A percentile compares a stretch with the other conserved stretches of the same genome.
phyloP scores from a whole-genome alignment of 2,329 filamentous ascomycete genomes.

The Ascomycota sp. region DNA sequence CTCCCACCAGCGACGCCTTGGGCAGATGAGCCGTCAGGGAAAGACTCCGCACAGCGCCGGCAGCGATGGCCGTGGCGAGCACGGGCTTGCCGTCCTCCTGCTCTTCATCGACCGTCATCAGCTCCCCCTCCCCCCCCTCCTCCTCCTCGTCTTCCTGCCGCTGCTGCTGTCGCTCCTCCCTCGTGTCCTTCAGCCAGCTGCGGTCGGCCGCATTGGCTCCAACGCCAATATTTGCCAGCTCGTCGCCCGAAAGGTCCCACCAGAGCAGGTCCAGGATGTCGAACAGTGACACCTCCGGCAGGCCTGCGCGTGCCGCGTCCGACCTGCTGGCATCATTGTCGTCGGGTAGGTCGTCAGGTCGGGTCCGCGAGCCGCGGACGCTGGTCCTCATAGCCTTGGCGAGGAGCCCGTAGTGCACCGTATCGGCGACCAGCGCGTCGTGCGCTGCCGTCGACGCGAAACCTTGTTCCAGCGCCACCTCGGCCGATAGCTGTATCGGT shows the following conservation, averaged over 20 bases:
- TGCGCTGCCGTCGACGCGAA: constrained; percentile 36
- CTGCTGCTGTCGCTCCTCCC: too few species aligned
- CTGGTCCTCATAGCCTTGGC: constrained; percentile 41
- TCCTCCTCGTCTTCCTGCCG: too few species aligned
- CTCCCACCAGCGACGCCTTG: constrained; percentile 48
- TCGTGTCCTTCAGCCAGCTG: too few species aligned
- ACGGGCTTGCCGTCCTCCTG: too few species aligned
- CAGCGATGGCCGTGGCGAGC: constrained; percentile 9
- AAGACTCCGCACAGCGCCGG: constrained; percentile 20
- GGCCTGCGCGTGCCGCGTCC: too few species aligned
- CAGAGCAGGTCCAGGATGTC: constrained; percentile 13
- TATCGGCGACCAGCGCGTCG: constrained; percentile 46
- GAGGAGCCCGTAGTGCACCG: constrained; percentile 54
- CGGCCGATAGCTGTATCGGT: constrained; percentile 39
- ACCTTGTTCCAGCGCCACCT: constrained; percentile 30
- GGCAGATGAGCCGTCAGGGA: constrained; percentile 36
- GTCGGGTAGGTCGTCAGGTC: too few species aligned
- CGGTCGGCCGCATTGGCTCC: too few species aligned
- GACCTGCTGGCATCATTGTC: too few species aligned
- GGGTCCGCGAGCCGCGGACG: constrained; percentile 11
- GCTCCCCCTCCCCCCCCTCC: too few species aligned
- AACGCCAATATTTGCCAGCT: too few species aligned
- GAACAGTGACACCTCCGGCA: constrained; percentile 5
- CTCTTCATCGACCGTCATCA: too few species aligned
- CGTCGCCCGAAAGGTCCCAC: constrained; percentile 9